Base-by-base conservation (phyloP, 148 eudicot species). In the Vaccinium vitisidaea region DNA sequence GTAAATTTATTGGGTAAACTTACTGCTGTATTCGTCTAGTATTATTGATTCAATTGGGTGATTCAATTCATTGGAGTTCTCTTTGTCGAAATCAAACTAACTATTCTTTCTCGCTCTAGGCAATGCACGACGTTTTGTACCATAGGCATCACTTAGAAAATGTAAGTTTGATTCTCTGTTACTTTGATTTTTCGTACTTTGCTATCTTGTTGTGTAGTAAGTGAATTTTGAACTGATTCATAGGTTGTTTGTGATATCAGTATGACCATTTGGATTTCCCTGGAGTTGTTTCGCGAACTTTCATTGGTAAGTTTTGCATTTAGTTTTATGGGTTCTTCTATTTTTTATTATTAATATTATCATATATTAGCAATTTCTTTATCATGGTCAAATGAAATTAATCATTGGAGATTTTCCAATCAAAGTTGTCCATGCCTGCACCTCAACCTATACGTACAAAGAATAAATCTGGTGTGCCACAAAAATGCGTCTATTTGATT, bases 191-290 rank as follows among this genome's bases (percentile, higher is more conserved):
- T 13, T 52, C 67, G 6, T 82, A 39, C 54, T 52, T 10, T 2
- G 78, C 30, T 19, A 78, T 53, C 19, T 79, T n/a, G 59, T 73
- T 87, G 49, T 4, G 61, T 21, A 74, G 21, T 55, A 21, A 19
- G 8, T 83, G 74, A 70, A 27, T 59, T 61, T 43, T 39, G 67
- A 55, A 49, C 78, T 83, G 43, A n/a, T 79, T 86, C 52, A 63
- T 61, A 67, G 32, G 61, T 87, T 75, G 53, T 84, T 87, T 76
- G 23, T 85, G 15, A 30, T 85, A 50, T 43, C 90, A 97, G 99
- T 97, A 97, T 89, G 99, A 97, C 92, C 99, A 97, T 89, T 85
- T 97, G 90, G 99, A 97, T 85, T 97, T 97, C 86, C 98, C 99
- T 16, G 99, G 99, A 88, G 99, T 95, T 55, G 99, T 97, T 63